phyloP scores from a whole-genome alignment of 2,329 filamentous ascomycete species.

The Cytospora mali region DNA sequence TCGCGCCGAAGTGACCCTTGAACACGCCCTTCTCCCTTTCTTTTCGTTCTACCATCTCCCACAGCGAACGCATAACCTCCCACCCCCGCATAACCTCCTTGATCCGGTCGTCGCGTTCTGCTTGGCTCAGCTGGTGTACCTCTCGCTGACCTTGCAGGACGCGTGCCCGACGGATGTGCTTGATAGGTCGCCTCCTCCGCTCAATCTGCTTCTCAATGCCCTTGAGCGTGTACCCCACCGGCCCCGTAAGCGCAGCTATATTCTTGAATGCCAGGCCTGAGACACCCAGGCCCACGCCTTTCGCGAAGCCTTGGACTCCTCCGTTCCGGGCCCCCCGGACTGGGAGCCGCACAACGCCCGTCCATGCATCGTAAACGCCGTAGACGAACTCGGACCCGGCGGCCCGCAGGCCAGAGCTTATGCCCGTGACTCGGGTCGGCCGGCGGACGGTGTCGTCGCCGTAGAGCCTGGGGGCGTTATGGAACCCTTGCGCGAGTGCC shows the following conservation, averaged over 20 bases:
- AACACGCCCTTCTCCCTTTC: conserved; percentile 41
- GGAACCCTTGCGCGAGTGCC: conserved; percentile 68
- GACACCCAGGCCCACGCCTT: conserved; percentile 65
- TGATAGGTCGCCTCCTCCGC: conserved; percentile 55
- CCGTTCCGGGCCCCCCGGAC: conserved; percentile 57
- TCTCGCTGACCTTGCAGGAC: conserved; percentile 61
- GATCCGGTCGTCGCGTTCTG: conserved; percentile 36
- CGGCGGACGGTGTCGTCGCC: conserved; percentile 70
- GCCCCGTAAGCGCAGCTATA: conserved; percentile 62
- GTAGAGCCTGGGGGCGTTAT: conserved; percentile 71
- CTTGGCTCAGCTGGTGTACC: conserved; percentile 36
- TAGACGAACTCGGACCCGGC: conserved; percentile 64
- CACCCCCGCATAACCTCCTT: conserved; percentile 45
- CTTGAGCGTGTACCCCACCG: conserved; percentile 64
- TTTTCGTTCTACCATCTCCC: conserved; percentile 42
- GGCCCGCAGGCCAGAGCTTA: conserved; percentile 64
- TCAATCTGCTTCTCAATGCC: conserved; percentile 63
- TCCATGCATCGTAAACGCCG: conserved; percentile 67
- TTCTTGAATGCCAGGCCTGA: conserved; percentile 67
- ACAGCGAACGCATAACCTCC: conserved; percentile 45
- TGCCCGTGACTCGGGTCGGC: conserved; percentile 64
- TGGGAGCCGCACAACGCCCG: conserved; percentile 63
- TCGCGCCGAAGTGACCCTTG: conserved; percentile 37
- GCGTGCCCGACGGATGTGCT: conserved; percentile 57
- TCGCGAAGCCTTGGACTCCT: conserved; percentile 46